Evolutionary conservation across 2,329 filamentous ascomycete species (phyloP).

Genomic region (Epichloe gansuensis): DNA sequence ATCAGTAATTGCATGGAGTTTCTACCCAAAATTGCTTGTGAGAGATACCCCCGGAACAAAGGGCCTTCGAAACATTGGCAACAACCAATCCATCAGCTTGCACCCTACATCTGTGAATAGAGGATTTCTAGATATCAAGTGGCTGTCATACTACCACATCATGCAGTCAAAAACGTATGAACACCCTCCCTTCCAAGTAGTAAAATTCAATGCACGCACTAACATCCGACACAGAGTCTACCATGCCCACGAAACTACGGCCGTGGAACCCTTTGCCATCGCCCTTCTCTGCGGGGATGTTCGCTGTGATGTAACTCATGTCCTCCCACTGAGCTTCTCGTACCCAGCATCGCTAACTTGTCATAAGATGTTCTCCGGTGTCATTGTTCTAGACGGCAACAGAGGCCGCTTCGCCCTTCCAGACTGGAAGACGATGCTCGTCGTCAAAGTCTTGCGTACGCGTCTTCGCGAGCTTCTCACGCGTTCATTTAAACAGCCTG

Average conservation of each 20-base stretch:
- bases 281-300: constrained; percentile 78
- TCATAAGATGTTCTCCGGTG: constrained; percentile 65
- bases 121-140: constrained; percentile 52
- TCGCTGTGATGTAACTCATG: constrained; percentile 57
- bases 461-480: constrained; percentile 65
- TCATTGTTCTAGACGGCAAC: constrained; percentile 78
- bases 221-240: constrained; percentile 45
- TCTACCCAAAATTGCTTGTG: constrained; percentile 85
- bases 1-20: constrained; percentile 82
- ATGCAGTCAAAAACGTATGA: constrained; percentile 76
- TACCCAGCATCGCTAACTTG: neutral
- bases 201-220: neutral
- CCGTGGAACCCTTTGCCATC: constrained; percentile 69
- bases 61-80: constrained; percentile 80
- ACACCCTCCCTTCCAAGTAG: neutral
- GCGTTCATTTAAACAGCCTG: constrained; percentile 54
- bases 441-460: constrained; percentile 66
- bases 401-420: constrained; percentile 68
- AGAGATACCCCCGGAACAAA: constrained; percentile 58
- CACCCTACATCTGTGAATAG: constrained; percentile 88
- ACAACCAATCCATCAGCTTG: constrained; percentile 80
- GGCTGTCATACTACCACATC: constrained; percentile 92
- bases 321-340: neutral
- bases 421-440: constrained; percentile 84
- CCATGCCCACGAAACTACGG: constrained; percentile 81